Conservation (phyloP, 768 basidiomycete genomes). For the Suillus lakei region DNA sequence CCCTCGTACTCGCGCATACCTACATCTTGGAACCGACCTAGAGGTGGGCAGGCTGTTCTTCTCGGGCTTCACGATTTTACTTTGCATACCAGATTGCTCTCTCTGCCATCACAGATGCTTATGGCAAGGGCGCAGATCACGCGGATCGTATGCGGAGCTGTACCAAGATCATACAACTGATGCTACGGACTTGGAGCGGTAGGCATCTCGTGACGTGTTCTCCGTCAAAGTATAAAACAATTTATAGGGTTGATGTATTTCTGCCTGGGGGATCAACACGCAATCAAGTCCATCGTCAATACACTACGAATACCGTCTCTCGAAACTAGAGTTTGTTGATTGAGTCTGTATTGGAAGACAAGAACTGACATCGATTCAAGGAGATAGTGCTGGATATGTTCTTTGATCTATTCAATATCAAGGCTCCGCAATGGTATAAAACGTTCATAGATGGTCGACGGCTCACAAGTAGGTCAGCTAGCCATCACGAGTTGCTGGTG, state of each 20-base stretch:
- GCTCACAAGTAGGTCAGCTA: slow-evolving; percentile 70
- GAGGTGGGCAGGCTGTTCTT: slow-evolving; percentile 59
- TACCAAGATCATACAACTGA: slow-evolving; percentile 76
- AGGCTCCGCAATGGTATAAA: slow-evolving; percentile 90
- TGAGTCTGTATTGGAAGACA: not conserved
- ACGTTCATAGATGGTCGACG: slow-evolving; percentile 90
- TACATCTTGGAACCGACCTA: slow-evolving; percentile 84
- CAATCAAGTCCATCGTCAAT: slow-evolving; percentile 83
- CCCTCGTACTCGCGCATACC: slow-evolving; percentile 77
- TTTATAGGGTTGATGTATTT: slow-evolving; percentile 87
- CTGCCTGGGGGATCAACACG: slow-evolving; percentile 86
- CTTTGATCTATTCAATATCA: slow-evolving; percentile 91
- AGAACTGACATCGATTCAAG: slow-evolving; percentile 46
- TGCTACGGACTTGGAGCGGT: slow-evolving; percentile 96
- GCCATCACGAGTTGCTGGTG: not conserved
- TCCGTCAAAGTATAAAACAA: slow-evolving; percentile 12
- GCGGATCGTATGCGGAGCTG: slow-evolving; percentile 80
- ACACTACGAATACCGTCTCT: slow-evolving; percentile 88
- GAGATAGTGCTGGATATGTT: slow-evolving; percentile 94
- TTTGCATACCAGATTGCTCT: slow-evolving; percentile 67
- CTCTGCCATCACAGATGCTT: slow-evolving; percentile 90
- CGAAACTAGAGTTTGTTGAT: slow-evolving; percentile 68
- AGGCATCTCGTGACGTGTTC: slow-evolving; percentile 30
- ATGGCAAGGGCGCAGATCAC: slow-evolving; percentile 81
- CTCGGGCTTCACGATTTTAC: not conserved